These are phyloP conservation scores for Cicer yamashitae DNA, from an alignment of 306 rosid species.

Conservation along the genomic window DNA sequence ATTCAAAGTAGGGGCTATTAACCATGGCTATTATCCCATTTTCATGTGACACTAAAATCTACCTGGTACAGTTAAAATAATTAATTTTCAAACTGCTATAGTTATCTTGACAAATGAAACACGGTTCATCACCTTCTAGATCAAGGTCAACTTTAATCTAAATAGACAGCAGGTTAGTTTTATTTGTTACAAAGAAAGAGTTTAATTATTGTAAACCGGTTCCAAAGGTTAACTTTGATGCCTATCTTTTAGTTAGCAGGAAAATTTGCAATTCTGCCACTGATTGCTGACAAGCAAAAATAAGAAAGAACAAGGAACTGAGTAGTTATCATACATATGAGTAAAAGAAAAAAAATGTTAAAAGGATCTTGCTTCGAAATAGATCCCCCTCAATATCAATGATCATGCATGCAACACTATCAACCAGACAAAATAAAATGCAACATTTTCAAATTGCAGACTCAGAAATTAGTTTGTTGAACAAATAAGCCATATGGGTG, in stretches of 20 bases:
- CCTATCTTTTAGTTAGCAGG: conserved; percentile 8
- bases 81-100: conserved; percentile 12
- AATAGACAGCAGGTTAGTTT: neutral
- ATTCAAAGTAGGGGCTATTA: neutral
- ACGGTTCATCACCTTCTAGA: conserved; percentile 27
- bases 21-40: neutral
- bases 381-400: neutral
- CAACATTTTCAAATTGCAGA: conserved; percentile 1
- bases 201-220: neutral
- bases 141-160: neutral
- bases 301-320: conserved; percentile 16
- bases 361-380: conserved; percentile 36
- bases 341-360: neutral
- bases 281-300: conserved; percentile 7
- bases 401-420: conserved; percentile 10
- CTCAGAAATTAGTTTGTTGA: neutral
- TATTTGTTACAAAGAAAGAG: conserved; percentile 1
- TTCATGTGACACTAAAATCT: neutral
- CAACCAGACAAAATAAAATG: neutral
- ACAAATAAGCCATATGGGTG: neutral
- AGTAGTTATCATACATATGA: conserved; percentile 5
- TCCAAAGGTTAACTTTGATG: neutral
- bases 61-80: neutral
- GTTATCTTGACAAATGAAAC: neutral
- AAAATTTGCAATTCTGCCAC: neutral